Base-by-base conservation (phyloP, 2,329 filamentous ascomycete genomes). In the Ophiostoma sp. region DNA sequence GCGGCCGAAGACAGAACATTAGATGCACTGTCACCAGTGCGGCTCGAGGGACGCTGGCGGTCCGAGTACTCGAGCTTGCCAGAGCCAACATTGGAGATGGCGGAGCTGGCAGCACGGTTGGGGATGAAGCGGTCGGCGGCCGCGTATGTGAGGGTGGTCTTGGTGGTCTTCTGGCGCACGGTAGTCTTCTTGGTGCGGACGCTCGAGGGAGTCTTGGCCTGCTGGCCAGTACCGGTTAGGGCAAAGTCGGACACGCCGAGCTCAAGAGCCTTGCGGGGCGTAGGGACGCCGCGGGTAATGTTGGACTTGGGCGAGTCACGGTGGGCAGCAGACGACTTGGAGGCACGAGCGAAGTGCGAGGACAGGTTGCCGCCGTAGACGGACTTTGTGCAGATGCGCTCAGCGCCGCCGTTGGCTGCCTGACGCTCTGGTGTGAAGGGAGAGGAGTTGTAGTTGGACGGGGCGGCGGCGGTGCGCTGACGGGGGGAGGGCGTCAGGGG, bases 301-400 rank as follows among this genome's bases (percentile, higher is more conserved):
- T 98, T 98, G 74, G 95, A 98, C 87, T 98, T 98, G 81, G 95
- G 94, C 2, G 95, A 98, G 81, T 96, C 93, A 69, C 93, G 92
- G 82, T 93, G 91, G 19, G 88, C 91, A 42, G 88, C 85, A 55
- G 87, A 84, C 84, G 91, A 92, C 75, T 90, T 87, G 75, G 83
- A 84, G 2, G 88, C 91, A 79, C 92, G 92, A 75, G 92, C 87
- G 80, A 97, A 92, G 80, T 94, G 92, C 75, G 93, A 87, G 76
- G 93, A 89, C 74, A 97, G 86, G 83, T 94, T 95, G 76, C 91
- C 92, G 75, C 91, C 90, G 82, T 93, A 96, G 75, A 94, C 90
- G 8, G 94, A 94, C 84, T 94, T 92, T 76, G 86, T 83, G 81
- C 83, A 83, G 80, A 83, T 83, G 82, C 87, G 84, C 74, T 81